Conservation (phyloP, 495 filamentous ascomycete genomes). For the Copromyces sp. region DNA sequence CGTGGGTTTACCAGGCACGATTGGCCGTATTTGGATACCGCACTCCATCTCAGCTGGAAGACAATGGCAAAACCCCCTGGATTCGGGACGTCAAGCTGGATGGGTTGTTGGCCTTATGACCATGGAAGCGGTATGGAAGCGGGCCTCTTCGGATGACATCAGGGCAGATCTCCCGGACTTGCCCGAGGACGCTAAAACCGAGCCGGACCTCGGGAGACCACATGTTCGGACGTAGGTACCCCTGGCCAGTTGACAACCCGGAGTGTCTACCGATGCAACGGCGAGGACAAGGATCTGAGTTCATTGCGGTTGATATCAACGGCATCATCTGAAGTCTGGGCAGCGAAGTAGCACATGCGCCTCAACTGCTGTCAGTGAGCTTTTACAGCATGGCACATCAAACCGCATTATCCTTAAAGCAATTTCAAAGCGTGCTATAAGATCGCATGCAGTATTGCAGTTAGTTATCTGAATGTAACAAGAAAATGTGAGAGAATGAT, state of each 20-base stretch:
- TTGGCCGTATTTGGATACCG: background rate
- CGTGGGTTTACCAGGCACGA: background rate
- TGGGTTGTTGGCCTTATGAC: background rate
- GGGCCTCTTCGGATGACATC: constrained; percentile 4
- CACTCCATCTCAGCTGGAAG: background rate
- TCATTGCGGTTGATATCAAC: background rate
- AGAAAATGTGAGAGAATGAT: too few species aligned
- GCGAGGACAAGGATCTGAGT: background rate
- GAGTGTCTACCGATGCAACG: background rate
- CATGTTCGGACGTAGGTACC: constrained; percentile 7
- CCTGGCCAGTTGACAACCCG: background rate
- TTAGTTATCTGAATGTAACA: background rate
- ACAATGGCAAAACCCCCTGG: background rate
- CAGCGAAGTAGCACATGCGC: background rate
- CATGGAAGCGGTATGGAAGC: background rate
- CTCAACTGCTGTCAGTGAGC: background rate
- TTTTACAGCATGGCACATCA: too few species aligned
- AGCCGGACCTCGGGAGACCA: constrained; percentile 20
- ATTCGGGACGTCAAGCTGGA: background rate
- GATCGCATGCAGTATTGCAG: background rate
- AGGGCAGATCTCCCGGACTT: constrained; percentile 10
- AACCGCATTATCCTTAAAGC: background rate
- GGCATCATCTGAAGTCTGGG: background rate
- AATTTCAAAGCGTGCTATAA: background rate
- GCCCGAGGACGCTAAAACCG: constrained; percentile 13